Conservation (phyloP, 2,329 filamentous ascomycete genomes). For the Epicoccum nigrum region DNA sequence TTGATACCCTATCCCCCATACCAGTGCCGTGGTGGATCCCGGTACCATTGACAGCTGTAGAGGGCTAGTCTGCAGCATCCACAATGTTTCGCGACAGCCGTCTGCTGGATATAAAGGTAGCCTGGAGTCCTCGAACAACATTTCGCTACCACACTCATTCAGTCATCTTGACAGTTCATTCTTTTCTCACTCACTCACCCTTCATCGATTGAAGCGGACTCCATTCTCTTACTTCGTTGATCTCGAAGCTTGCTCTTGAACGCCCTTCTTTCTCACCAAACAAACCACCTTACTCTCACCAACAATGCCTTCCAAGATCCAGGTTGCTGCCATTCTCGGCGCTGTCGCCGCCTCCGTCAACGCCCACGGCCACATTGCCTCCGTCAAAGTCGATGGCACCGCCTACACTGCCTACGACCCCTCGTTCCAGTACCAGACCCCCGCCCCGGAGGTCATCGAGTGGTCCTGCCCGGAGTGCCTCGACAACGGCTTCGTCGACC, state of each 20-base stretch:
- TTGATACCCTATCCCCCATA: conserved; percentile 14
- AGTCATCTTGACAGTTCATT: conserved; percentile 32
- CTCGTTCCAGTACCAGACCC: conserved; percentile 45
- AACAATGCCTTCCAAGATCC: conserved; percentile 40
- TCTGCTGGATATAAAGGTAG: conserved; percentile 23
- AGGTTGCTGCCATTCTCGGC: conserved; percentile 39
- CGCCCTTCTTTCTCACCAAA: conserved; percentile 14
- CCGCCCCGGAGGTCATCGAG: conserved; percentile 52
- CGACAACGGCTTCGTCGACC: conserved; percentile 61
- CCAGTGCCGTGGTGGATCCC: conserved; percentile 15
- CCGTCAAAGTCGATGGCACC: conserved; percentile 54
- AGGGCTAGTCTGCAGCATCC: conserved; percentile 8
- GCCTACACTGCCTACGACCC: conserved; percentile 54
- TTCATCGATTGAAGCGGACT: conserved; percentile 38
- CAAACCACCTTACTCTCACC: conserved; percentile 9
- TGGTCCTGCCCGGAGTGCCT: conserved; percentile 59
- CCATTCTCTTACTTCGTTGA: conserved; percentile 37
- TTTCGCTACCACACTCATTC: conserved; percentile 28
- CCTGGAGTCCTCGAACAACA: background rate
- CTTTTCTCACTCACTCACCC: conserved; percentile 31
- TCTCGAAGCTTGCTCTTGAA: conserved; percentile 29
- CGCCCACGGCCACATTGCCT: conserved; percentile 54
- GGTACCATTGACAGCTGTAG: conserved; percentile 17
- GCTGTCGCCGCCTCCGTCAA: conserved; percentile 48
- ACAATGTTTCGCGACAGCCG: conserved; percentile 11